Evolutionary conservation across 345 rosid genomes (phyloP).

Genomic region (Citrus australasica): DNA sequence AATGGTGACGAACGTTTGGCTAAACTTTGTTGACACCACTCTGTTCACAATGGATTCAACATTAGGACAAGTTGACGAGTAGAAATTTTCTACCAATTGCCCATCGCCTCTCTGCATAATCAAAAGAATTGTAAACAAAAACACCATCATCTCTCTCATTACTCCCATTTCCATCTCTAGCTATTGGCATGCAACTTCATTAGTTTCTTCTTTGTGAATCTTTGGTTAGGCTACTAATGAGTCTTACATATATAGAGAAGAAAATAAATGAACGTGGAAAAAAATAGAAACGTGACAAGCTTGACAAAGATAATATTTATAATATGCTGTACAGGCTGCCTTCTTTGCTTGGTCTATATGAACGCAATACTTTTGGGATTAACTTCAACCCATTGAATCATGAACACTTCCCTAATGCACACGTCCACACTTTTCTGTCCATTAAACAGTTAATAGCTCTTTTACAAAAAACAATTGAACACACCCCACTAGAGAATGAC

Average conservation of each 20-base stretch:
- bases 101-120: slow-evolving; percentile 36
- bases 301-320: neutral
- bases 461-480: no score
- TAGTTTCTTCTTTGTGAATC: neutral
- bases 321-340: neutral
- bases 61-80: slow-evolving; percentile 49
- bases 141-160: slow-evolving; percentile 6
- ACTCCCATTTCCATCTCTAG: neutral
- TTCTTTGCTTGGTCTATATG: neutral
- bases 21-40: slow-evolving; percentile 48
- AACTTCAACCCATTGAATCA: no score
- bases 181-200: no score
- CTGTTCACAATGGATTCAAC: slow-evolving; percentile 61
- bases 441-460: no score
- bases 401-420: no score
- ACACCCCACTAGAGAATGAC: no score
- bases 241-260: slow-evolving; percentile 1
- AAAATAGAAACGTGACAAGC: neutral
- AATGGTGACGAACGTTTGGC: slow-evolving; percentile 53
- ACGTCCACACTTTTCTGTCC: no score
- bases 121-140: slow-evolving; percentile 22
- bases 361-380: no score
- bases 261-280: neutral
- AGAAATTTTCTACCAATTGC: slow-evolving; percentile 53
- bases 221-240: neutral